Evolutionary conservation across 805 yeast genomes (phyloP).

Genomic region (Saccharomycopsis sp.): DNA sequence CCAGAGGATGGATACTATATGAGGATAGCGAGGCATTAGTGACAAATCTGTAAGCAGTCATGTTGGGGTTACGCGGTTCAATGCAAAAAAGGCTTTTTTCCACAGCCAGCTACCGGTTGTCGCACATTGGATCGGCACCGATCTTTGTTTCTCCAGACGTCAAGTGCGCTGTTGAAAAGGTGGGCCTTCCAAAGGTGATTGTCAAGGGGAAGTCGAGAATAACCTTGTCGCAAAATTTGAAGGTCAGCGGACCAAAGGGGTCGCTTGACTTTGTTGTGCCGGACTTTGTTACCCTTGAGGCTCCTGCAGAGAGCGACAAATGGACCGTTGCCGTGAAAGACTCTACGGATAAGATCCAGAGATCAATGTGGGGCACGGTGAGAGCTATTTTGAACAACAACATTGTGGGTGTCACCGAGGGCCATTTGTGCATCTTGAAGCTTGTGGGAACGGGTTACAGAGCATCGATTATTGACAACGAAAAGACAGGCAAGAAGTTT

Average conservation of each 20-base stretch:
- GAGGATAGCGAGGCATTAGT: no score
- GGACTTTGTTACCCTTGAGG: slow-evolving; percentile 48
- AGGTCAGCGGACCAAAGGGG: slow-evolving; percentile 68
- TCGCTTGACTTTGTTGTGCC: slow-evolving; percentile 58
- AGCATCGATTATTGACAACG: slow-evolving; percentile 60
- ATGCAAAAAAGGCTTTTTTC: slow-evolving; percentile 30
- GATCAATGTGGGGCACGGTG: slow-evolving; percentile 92
- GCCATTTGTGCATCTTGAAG: slow-evolving; percentile 79
- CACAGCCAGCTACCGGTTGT: slow-evolving; percentile 29
- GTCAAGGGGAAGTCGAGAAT: slow-evolving; percentile 60
- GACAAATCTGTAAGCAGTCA: background rate
- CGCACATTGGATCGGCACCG: slow-evolving; percentile 80
- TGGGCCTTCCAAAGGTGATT: slow-evolving; percentile 51
- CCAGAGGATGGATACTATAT: no score
- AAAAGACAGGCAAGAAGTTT: slow-evolving; percentile 35
- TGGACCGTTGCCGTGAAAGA: slow-evolving; percentile 53
- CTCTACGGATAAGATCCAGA: slow-evolving; percentile 56
- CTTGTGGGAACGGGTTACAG: slow-evolving; percentile 97
- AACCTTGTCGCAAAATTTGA: slow-evolving; percentile 47
- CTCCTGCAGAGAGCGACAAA: slow-evolving; percentile 31
- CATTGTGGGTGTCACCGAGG: slow-evolving; percentile 84
- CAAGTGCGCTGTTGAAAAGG: slow-evolving; percentile 37
- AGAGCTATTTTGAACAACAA: slow-evolving; percentile 73
- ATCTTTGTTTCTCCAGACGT: slow-evolving; percentile 62
- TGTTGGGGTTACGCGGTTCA: background rate